A percentile compares a stretch with the other conserved stretches of the same genome.
Conservation (phyloP, 1,139 yeast genomes). For the Kodamaea sp. region DNA sequence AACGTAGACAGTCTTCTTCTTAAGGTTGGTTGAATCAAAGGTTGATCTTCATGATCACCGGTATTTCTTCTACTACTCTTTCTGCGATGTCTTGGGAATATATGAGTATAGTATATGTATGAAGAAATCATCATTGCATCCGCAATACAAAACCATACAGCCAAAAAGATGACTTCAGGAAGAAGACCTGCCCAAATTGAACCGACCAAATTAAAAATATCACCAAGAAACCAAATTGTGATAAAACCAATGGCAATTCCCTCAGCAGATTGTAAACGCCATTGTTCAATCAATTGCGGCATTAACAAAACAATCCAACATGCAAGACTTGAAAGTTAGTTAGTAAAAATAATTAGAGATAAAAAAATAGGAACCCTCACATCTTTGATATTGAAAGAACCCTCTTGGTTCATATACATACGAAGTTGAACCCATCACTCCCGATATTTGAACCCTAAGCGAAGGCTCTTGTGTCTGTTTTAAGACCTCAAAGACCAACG, state of each 20-base stretch:
- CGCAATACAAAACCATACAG: conserved; percentile 72
- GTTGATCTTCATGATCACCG: conserved; percentile 6
- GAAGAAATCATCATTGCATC: conserved; percentile 61
- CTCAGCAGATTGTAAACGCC: conserved; percentile 74
- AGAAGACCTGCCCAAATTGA: conserved; percentile 68
- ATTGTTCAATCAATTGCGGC: conserved; percentile 80
- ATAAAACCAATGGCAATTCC: conserved; percentile 74
- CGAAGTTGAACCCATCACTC: conserved; percentile 65
- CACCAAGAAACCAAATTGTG: conserved; percentile 71
- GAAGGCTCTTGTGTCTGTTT: conserved; percentile 5
- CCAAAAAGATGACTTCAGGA: conserved; percentile 67
- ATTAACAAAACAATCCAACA: conserved; percentile 79
- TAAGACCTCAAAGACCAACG: conserved; percentile 6
- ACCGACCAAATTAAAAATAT: conserved; percentile 63
- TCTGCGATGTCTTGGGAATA: conserved; percentile 38
- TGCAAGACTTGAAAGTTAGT: conserved; percentile 42
- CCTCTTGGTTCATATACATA: conserved; percentile 18
- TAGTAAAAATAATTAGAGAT: too few relatives aligned
- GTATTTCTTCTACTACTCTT: conserved; percentile 8
- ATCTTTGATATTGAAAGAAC: too few relatives aligned
- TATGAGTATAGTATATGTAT: conserved; percentile 51
- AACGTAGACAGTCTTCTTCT: conserved; percentile 45
- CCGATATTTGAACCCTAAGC: conserved; percentile 39
- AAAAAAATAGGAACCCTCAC: neutral
- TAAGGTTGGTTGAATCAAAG: conserved; percentile 17